Conservation (phyloP, 176 grass and related monocot species). For the Rhipidocladum racemiflorum region DNA sequence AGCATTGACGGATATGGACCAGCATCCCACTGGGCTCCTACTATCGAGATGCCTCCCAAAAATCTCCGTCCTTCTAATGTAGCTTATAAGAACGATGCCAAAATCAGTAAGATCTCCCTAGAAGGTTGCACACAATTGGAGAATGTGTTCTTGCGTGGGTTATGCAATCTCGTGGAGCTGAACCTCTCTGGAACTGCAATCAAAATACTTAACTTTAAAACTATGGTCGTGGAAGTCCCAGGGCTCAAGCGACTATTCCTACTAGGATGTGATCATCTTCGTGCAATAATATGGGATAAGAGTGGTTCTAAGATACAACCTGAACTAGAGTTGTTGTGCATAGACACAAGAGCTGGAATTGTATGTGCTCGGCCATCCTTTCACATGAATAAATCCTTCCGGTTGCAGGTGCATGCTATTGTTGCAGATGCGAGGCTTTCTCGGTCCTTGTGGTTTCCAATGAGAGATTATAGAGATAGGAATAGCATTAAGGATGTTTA, state of each 20-base stretch:
- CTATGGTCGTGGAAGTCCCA: not conserved
- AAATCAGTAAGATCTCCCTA: not conserved
- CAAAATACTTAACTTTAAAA: constrained; percentile 6
- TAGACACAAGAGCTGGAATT: not conserved
- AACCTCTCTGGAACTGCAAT: constrained; percentile 8
- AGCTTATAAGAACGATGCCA: not conserved
- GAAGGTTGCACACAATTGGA: constrained; percentile 6
- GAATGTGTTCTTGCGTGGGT: not conserved
- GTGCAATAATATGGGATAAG: not conserved
- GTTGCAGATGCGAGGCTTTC: not conserved
- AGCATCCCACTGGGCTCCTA: too few species aligned
- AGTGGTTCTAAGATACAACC: not conserved
- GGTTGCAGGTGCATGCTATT: not conserved
- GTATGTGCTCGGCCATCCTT: not conserved
- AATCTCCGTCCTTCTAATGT: too few species aligned
- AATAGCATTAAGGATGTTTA: too few species aligned
- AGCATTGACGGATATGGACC: constrained; percentile 13
- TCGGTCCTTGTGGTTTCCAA: not conserved
- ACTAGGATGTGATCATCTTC: not conserved
- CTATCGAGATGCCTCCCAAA: too few species aligned
- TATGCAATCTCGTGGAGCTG: not conserved
- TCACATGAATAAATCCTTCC: not conserved
- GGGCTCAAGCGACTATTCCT: not conserved
- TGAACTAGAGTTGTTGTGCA: not conserved
- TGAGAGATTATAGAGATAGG: fast-evolving